phyloP scores from a whole-genome alignment of 805 yeast species.

The Saccharomyces cerevisiae region DNA sequence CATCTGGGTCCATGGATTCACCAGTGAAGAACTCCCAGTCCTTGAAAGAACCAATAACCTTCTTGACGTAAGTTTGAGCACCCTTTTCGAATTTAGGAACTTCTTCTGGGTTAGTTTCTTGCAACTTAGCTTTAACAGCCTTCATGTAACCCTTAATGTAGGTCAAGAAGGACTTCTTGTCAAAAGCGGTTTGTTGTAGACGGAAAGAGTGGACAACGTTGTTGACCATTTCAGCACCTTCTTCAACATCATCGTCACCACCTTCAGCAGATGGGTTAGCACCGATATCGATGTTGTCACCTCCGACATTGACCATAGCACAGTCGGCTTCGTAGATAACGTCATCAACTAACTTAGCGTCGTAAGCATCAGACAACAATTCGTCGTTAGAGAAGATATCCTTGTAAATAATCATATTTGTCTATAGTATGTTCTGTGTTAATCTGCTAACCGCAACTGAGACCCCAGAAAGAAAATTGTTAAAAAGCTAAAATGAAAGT shows the following conservation, averaged over 20 bases:
- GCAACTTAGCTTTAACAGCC: constrained; percentile 81
- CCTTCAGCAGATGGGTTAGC: constrained; percentile 99
- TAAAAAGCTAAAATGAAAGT: not conserved
- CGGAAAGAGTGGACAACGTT: constrained; percentile 98
- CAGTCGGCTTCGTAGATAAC: constrained; percentile 97
- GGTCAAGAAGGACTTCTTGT: constrained; percentile 93
- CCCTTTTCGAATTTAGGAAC: constrained; percentile 92
- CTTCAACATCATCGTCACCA: constrained; percentile 75
- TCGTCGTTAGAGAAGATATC: constrained; percentile 94
- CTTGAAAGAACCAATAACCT: constrained; percentile 87
- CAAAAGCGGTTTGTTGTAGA: constrained; percentile 90
- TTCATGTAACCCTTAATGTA: constrained; percentile 99
- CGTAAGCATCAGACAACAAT: constrained; percentile 95
- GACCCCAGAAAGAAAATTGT: not conserved
- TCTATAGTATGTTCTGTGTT: constrained; percentile 1
- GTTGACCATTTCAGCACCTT: constrained; percentile 86
- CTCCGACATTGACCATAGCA: constrained; percentile 79
- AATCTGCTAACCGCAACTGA: not conserved
- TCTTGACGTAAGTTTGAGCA: constrained; percentile 92
- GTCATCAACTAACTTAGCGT: constrained; percentile 73
- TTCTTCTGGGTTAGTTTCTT: constrained; percentile 82
- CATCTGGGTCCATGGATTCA: constrained; percentile 99
- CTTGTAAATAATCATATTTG: constrained; percentile 36
- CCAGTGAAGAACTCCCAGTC: constrained; percentile 99
- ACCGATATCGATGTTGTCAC: constrained; percentile 95